Conservation (phyloP, 257 asterid genomes). For the Plantago major region DNA sequence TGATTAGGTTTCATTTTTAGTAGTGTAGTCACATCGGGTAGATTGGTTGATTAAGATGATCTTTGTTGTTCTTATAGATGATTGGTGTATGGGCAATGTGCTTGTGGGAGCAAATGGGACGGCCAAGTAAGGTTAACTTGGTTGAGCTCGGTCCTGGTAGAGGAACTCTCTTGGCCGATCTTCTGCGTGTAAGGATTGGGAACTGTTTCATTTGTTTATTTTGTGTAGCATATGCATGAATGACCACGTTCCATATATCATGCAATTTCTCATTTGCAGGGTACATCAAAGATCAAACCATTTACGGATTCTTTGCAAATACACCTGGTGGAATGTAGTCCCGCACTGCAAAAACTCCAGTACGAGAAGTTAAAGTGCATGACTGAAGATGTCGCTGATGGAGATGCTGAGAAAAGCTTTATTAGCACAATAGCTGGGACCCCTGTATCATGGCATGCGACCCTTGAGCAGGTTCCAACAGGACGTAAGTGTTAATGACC, state of each 20-base stretch:
- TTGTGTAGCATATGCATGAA: neutral
- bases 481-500: constrained; percentile 57
- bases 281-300: constrained; percentile 69
- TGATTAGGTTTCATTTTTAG: neutral
- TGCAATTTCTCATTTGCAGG: constrained; percentile 34
- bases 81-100: constrained; percentile 94
- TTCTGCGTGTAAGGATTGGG: constrained; percentile 60
- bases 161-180: constrained; percentile 96
- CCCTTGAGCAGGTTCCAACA: constrained; percentile 80
- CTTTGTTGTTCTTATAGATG: constrained; percentile 48
- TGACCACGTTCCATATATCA: neutral
- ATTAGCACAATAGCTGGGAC: constrained; percentile 59
- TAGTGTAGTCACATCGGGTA: neutral
- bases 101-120: constrained; percentile 99
- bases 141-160: constrained; percentile 99
- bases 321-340: constrained; percentile 97
- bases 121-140: constrained; percentile 63
- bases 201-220: neutral
- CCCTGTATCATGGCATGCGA: constrained; percentile 89
- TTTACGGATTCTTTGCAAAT: constrained; percentile 66
- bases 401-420: constrained; percentile 32
- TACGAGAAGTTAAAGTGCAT: constrained; percentile 66
- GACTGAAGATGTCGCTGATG: constrained; percentile 35
- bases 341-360: constrained; percentile 71
- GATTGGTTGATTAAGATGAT: neutral